Evolutionary conservation across 768 basidiomycete species (phyloP).

Genomic region (Tricholoma flavovirens): DNA sequence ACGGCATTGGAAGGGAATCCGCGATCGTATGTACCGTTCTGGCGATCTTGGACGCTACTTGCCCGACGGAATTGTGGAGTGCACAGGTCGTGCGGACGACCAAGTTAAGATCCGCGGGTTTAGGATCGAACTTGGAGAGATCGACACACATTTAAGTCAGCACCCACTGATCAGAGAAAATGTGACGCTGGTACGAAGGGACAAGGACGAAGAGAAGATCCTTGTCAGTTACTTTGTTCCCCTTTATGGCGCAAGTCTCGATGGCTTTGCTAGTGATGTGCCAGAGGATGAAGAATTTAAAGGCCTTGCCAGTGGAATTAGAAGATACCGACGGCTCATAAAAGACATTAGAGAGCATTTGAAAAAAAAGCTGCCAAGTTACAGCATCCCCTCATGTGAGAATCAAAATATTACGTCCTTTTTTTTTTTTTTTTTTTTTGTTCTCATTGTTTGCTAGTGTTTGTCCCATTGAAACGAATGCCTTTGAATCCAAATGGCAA

Average conservation of each 20-base stretch:
- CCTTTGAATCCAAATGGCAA: constrained; percentile 99
- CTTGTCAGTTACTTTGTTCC: constrained; percentile 97
- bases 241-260: constrained; percentile 58
- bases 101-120: constrained; percentile 99
- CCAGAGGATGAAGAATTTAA: constrained; percentile 49
- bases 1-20: constrained; percentile 86
- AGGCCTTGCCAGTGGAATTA: constrained; percentile 69
- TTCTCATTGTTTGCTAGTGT: constrained; percentile 47
- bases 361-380: constrained; percentile 93
- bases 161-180: constrained; percentile 96
- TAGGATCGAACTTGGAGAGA: constrained; percentile 96
- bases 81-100: constrained; percentile 95
- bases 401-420: constrained; percentile 7
- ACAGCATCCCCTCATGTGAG: constrained; percentile 88
- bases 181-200: constrained; percentile 91
- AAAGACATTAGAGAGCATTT: constrained; percentile 92
- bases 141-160: constrained; percentile 91
- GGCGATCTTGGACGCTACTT: constrained; percentile 95
- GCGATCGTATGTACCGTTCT: constrained; percentile 96
- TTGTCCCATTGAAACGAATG: constrained; percentile 92
- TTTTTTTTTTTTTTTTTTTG: constrained; percentile 1
- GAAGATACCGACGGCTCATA: constrained; percentile 81
- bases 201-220: constrained; percentile 99
- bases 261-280: constrained; percentile 66
- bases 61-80: constrained; percentile 90